These are phyloP conservation scores for Melaleuca quinquenervia DNA, from an alignment of 345 rosid genomes.

Conservation along the genomic window DNA sequence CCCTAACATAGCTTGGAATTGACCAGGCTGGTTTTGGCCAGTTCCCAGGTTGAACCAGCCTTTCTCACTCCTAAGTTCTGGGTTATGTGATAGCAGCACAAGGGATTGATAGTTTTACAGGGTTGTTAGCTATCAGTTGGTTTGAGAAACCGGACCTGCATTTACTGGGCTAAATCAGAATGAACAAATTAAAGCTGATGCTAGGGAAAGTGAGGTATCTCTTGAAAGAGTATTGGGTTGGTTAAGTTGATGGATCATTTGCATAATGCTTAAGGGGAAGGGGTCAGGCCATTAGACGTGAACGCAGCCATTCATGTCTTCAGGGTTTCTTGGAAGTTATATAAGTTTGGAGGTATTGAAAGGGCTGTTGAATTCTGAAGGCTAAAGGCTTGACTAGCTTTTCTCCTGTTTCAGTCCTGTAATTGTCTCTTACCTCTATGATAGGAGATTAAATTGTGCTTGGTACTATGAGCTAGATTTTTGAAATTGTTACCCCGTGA, in stretches of 20 bases:
- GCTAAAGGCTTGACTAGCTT: neutral
- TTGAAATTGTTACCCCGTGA: neutral
- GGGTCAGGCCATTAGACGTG: neutral
- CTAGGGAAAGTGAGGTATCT: neutral
- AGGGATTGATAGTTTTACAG: neutral
- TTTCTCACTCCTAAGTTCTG: neutral
- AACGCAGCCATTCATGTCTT: neutral
- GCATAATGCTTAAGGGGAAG: neutral
- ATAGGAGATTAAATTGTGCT: neutral
- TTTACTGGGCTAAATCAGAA: neutral
- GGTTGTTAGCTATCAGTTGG: neutral
- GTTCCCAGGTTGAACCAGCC: neutral
- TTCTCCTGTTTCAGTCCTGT: neutral
- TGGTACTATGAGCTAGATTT: neutral
- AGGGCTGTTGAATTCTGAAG: neutral
- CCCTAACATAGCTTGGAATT: neutral
- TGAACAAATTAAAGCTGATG: neutral
- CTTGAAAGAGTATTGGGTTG: neutral
- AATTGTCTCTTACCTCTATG: neutral
- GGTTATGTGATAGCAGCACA: neutral
- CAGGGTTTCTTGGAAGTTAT: neutral
- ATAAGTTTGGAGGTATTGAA: neutral
- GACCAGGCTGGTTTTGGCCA: neutral
- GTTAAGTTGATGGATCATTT: neutral
- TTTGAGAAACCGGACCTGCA: neutral